phyloP scores from a whole-genome alignment of 2,329 filamentous ascomycete genomes.

The Camillea tinctor region DNA sequence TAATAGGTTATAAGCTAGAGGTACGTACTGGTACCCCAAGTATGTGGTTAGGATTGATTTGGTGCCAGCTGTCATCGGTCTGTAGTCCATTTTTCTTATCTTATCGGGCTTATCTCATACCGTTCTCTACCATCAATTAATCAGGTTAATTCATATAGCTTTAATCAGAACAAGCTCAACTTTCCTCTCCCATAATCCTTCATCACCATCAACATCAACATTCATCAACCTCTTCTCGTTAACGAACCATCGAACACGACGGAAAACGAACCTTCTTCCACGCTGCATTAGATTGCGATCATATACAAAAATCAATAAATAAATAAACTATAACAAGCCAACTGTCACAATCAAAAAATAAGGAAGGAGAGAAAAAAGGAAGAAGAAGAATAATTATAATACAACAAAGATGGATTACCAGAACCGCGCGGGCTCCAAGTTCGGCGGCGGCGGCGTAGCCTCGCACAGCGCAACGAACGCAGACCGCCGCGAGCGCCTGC shows the following conservation, averaged over 20 bases:
- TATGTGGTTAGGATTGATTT: no score
- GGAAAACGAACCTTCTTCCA: neutral
- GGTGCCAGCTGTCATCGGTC: no score
- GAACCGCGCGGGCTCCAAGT: conserved; percentile 96
- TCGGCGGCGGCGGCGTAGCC: conserved; percentile 94
- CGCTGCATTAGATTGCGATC: neutral
- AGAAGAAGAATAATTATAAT: no score
- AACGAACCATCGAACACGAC: neutral
- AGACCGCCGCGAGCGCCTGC: conserved; percentile 93
- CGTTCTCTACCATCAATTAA: no score
- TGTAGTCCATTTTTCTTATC: no score
- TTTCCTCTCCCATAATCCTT: neutral
- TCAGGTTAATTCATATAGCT: no score
- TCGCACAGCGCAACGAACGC: conserved; percentile 92
- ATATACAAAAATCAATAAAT: neutral
- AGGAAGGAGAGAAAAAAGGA: neutral
- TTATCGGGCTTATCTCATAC: no score
- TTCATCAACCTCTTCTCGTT: neutral
- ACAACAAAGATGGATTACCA: conserved; percentile 64
- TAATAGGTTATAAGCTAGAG: no score
- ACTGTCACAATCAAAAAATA: neutral
- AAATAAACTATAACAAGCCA: neutral
- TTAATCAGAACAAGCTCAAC: neutral
- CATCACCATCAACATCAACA: neutral
- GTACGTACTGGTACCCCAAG: no score